A percentile compares a stretch with the other conserved stretches of the same genome.
Evolutionary conservation across 2,329 filamentous ascomycete genomes (phyloP).

Genomic region (Fusarium xylarioides): DNA sequence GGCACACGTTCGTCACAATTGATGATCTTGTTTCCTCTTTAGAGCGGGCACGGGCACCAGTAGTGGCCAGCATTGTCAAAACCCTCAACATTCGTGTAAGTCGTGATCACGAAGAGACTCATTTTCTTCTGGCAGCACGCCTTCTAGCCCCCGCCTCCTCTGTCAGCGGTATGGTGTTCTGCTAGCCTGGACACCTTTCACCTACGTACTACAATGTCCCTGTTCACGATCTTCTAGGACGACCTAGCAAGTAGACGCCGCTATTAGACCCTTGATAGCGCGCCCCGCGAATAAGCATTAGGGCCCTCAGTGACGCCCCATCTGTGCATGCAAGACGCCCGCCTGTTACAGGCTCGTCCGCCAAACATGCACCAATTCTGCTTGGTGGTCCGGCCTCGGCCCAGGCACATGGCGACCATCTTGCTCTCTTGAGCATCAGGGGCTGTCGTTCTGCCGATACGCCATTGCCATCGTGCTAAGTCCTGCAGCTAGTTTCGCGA

Average conservation of each 20-base stretch:
- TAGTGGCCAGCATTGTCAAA: slow-evolving; percentile 11
- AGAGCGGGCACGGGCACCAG: slow-evolving; percentile 38
- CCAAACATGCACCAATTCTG: slow-evolving; percentile 28
- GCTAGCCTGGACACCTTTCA: slow-evolving; percentile 1
- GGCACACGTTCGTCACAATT: slow-evolving; percentile 30
- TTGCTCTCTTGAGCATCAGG: slow-evolving; percentile 22
- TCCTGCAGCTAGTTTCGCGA: slow-evolving; percentile 38
- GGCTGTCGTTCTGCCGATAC: slow-evolving; percentile 24
- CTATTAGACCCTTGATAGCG: slow-evolving; percentile 35
- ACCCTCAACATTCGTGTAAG: not conserved
- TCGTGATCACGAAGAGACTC: not conserved
- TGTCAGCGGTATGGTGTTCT: slow-evolving; percentile 5
- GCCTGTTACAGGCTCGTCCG: slow-evolving; percentile 36
- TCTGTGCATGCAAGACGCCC: slow-evolving; percentile 42
- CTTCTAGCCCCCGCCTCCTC: slow-evolving; percentile 16
- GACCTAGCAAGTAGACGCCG: slow-evolving; percentile 7
- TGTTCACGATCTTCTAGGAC: slow-evolving; percentile 26
- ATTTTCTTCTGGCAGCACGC: slow-evolving; percentile 13
- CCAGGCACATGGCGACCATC: slow-evolving; percentile 36
- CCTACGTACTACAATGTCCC: slow-evolving; percentile 3
- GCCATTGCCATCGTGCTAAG: slow-evolving; percentile 25
- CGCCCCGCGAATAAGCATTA: slow-evolving; percentile 34
- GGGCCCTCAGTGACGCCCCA: slow-evolving; percentile 34
- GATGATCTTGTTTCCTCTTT: slow-evolving; percentile 41
- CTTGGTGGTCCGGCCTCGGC: slow-evolving; percentile 38